A percentile compares a stretch with the other conserved stretches of the same genome.
Conservation (phyloP, 441 rosid genomes). For the Gossypium trilobum region DNA sequence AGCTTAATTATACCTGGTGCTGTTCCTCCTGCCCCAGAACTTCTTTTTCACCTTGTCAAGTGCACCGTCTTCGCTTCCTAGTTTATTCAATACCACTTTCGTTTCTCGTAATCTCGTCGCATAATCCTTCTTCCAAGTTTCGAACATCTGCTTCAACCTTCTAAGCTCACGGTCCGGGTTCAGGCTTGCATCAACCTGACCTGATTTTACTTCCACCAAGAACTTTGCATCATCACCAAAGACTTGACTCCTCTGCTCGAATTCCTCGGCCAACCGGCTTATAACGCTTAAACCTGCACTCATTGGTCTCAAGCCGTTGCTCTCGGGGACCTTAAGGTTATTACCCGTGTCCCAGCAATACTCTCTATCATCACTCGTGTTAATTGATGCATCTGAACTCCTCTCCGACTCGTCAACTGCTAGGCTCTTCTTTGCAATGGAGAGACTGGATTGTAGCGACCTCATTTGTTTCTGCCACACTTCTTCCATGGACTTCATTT, state of each 20-base stretch:
- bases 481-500: conserved; percentile 99
- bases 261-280: conserved; percentile 82
- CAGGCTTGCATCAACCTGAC: conserved; percentile 87
- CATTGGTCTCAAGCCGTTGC: conserved; percentile 68
- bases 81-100: conserved; percentile 69
- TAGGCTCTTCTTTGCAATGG: conserved; percentile 94
- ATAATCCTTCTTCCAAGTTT: conserved; percentile 95
- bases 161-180: conserved; percentile 79
- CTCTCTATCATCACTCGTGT: conserved; percentile 65
- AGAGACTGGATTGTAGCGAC: conserved; percentile 87
- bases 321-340: conserved; percentile 47
- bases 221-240: conserved; percentile 94
- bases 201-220: conserved; percentile 92
- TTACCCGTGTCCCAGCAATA: conserved; percentile 55
- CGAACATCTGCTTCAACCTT: conserved; percentile 90
- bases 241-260: conserved; percentile 91
- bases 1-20: conserved; percentile 46
- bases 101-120: conserved; percentile 73
- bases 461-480: conserved; percentile 99
- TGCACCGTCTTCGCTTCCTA: conserved; percentile 70
- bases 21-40: conserved; percentile 97
- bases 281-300: conserved; percentile 80
- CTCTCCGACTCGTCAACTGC: conserved; percentile 74
- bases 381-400: conserved; percentile 85
- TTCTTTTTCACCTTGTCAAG: conserved; percentile 67